These are phyloP conservation scores for Nasturtium officinale DNA, from an alignment of 345 rosid genomes.

Conservation along the genomic window DNA sequence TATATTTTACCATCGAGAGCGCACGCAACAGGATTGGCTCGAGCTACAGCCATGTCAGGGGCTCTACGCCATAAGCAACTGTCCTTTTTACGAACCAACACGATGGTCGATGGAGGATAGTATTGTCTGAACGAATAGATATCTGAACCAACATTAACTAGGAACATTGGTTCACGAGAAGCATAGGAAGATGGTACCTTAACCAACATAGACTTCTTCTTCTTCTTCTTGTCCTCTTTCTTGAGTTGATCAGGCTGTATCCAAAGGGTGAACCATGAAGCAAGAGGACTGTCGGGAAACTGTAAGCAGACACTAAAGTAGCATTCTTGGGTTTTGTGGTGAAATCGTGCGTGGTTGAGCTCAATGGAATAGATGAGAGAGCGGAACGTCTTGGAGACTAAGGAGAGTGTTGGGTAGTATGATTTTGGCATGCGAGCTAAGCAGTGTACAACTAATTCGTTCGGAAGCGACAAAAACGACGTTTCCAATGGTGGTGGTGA, in stretches of 20 bases:
- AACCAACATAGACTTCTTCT: slow-evolving; percentile 6
- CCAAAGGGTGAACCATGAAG: slow-evolving; percentile 13
- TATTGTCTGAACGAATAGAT: slow-evolving; percentile 60
- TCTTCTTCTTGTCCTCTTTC: not conserved
- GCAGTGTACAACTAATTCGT: slow-evolving; percentile 58
- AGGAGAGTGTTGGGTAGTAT: slow-evolving; percentile 58
- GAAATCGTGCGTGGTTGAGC: slow-evolving; percentile 55
- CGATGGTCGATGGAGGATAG: slow-evolving; percentile 33
- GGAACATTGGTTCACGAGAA: not conserved
- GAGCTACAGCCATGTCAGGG: slow-evolving; percentile 55
- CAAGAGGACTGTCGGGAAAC: not conserved
- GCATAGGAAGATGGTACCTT: slow-evolving; percentile 1
- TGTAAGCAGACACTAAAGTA: slow-evolving; percentile 55
- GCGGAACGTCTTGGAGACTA: slow-evolving; percentile 58
- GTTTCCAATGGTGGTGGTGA: not conserved
- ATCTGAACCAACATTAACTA: slow-evolving; percentile 51
- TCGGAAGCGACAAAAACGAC: slow-evolving; percentile 37
- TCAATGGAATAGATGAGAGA: slow-evolving; percentile 52
- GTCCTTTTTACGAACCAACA: slow-evolving; percentile 69
- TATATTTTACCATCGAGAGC: slow-evolving; percentile 52
- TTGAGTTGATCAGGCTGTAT: slow-evolving; percentile 42
- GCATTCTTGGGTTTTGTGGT: slow-evolving; percentile 42
- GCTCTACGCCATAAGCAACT: slow-evolving; percentile 50
- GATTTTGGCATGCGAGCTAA: slow-evolving; percentile 62
- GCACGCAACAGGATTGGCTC: slow-evolving; percentile 57